Evolutionary conservation across 306 rosid genomes (phyloP).

Genomic region (Medicago arabica): DNA sequence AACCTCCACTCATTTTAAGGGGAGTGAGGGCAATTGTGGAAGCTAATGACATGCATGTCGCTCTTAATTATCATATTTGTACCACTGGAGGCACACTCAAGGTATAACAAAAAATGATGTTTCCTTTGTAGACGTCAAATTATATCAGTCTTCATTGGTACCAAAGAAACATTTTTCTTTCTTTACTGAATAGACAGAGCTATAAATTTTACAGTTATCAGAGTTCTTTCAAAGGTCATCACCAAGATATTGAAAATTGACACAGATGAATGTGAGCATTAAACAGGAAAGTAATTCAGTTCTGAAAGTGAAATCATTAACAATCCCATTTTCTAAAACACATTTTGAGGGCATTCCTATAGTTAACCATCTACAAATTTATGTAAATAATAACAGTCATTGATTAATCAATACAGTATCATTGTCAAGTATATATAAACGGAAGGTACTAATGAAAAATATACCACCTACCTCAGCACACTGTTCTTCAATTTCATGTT

Average conservation of each 20-base stretch:
- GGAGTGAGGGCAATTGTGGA: background rate
- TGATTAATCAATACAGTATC: background rate
- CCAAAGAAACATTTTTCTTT: background rate
- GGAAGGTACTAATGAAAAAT: conserved; percentile 19
- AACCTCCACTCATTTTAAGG: background rate
- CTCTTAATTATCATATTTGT: conserved; percentile 23
- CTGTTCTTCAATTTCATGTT: conserved; percentile 91
- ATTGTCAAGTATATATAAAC: conserved; percentile 5
- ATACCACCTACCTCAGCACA: conserved; percentile 79
- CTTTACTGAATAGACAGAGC: conserved; percentile 13
- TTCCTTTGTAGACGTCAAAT: conserved; percentile 26
- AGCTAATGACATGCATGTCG: background rate
- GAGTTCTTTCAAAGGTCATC: conserved; percentile 23
- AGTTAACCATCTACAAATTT: conserved; percentile 7
- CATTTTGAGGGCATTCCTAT: background rate
- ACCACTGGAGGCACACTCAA: background rate
- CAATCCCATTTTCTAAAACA: conserved; percentile 5
- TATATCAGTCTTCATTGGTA: conserved; percentile 14
- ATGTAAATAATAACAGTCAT: background rate
- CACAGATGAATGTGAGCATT: background rate
- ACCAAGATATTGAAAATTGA: conserved; percentile 12
- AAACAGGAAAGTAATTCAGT: conserved; percentile 1
- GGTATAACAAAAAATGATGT: conserved; percentile 12
- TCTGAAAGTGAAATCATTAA: conserved; percentile 15
- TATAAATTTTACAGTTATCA: conserved; percentile 1